phyloP scores from a whole-genome alignment of 139 green algal species.

The Chlorella sp. region DNA sequence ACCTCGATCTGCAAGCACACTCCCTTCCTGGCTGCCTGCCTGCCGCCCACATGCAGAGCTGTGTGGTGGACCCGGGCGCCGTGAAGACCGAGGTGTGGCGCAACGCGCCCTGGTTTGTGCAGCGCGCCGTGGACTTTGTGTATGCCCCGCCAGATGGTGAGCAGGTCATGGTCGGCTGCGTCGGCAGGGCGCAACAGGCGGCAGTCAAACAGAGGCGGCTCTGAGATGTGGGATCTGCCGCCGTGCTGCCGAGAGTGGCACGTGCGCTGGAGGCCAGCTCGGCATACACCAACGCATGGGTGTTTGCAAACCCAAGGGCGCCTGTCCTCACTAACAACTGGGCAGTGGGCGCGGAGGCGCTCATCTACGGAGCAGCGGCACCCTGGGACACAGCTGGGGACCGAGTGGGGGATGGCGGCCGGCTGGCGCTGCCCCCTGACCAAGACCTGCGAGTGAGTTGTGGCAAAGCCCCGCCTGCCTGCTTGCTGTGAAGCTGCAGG shows the following conservation, averaged over 20 bases:
- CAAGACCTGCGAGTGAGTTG: background rate
- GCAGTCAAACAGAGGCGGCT: too few relatives aligned
- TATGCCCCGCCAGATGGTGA: background rate
- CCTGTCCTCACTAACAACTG: too few relatives aligned
- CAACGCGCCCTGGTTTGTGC: background rate
- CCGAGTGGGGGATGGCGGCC: background rate
- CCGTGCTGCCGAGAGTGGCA: too few relatives aligned
- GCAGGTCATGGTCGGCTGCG: too few relatives aligned
- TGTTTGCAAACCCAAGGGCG: background rate
- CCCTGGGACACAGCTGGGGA: background rate
- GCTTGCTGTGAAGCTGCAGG: too few relatives aligned
- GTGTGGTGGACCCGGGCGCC: background rate
- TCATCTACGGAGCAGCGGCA: background rate
- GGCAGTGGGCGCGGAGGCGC: background rate
- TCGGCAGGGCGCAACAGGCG: too few relatives aligned
- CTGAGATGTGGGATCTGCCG: too few relatives aligned
- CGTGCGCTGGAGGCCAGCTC: too few relatives aligned
- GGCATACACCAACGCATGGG: too few relatives aligned
- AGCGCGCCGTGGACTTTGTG: background rate
- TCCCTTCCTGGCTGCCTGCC: background rate
- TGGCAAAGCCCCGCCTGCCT: too few relatives aligned
- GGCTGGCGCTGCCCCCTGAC: background rate
- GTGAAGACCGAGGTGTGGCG: background rate
- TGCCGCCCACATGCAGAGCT: background rate
- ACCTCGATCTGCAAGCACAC: background rate